Conservation (phyloP, 1,284 basidiomycete genomes). For the Heimioporus retisporus region DNA sequence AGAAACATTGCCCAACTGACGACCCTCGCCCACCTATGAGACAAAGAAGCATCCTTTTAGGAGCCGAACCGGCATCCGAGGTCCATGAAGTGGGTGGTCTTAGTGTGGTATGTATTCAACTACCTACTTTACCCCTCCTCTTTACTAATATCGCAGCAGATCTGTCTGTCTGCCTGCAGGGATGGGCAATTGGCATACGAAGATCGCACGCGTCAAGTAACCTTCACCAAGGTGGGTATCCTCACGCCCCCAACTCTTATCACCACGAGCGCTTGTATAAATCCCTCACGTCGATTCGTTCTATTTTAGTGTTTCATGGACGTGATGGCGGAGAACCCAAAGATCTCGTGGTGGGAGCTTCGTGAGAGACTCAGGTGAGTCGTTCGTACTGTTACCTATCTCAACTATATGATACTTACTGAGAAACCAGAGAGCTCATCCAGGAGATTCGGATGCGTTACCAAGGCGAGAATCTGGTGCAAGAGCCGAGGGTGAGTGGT, state of each 20-base stretch:
- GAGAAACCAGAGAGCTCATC: not conserved
- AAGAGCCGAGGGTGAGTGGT: not conserved
- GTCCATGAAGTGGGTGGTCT: not conserved
- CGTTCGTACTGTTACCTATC: not conserved
- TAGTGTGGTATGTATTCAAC: not conserved
- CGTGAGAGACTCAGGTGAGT: slow-evolving; percentile 4
- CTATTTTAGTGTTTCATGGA: slow-evolving; percentile 3
- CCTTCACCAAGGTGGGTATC: slow-evolving; percentile 1
- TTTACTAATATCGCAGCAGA: not conserved
- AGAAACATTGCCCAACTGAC: too few relatives aligned
- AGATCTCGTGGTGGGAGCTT: not conserved
- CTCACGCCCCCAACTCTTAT: too few relatives aligned
- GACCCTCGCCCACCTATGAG: too few relatives aligned
- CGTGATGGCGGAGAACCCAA: not conserved
- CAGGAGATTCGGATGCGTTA: not conserved
- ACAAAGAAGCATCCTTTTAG: not conserved
- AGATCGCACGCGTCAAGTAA: not conserved
- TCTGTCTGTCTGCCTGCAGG: slow-evolving; percentile 3
- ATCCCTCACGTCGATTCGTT: too few relatives aligned
- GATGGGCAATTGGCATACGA: slow-evolving; percentile 4
- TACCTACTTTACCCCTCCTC: not conserved
- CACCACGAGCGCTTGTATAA: too few relatives aligned
- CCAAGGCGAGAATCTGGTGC: not conserved
- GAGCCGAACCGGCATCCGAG: not conserved
- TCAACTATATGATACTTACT: too few relatives aligned